Evolutionary conservation across 371 early-diverging fungal genomes (phyloP).

Genomic region (Dichotomocladium elegans): DNA sequence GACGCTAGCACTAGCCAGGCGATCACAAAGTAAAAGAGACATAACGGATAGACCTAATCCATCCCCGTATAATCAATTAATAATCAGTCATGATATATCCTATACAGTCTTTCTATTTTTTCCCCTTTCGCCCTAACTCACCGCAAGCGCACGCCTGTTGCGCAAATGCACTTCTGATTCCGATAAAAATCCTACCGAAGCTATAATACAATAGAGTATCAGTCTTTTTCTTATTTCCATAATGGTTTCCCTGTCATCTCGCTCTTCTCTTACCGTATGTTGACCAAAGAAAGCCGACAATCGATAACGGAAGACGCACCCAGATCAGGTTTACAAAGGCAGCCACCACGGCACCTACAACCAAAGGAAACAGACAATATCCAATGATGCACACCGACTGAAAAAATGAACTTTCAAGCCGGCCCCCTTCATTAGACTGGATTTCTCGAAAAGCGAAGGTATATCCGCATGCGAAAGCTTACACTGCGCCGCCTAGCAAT

Average conservation of each 20-base stretch:
- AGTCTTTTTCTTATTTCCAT: no score
- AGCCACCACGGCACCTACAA: slow-evolving; percentile 68
- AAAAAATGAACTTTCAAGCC: slow-evolving; percentile 69
- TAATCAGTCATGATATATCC: background rate
- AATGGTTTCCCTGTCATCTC: background rate
- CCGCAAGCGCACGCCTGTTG: slow-evolving; percentile 79
- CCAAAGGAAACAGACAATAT: slow-evolving; percentile 93
- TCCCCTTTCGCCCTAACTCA: slow-evolving; percentile 18
- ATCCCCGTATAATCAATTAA: background rate
- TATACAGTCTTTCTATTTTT: no score
- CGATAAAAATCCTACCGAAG: slow-evolving; percentile 66
- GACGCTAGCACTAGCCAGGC: slow-evolving; percentile 86
- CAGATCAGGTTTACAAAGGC: slow-evolving; percentile 63
- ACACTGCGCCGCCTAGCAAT: slow-evolving; percentile 91
- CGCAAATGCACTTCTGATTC: slow-evolving; percentile 68
- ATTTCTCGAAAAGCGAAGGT: no score
- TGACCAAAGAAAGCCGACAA: slow-evolving; percentile 79
- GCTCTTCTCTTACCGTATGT: slow-evolving; percentile 60
- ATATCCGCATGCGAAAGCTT: no score
- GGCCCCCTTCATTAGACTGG: background rate
- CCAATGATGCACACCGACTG: slow-evolving; percentile 94
- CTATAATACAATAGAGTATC: background rate
- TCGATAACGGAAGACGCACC: slow-evolving; percentile 67
- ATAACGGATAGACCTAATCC: slow-evolving; percentile 73
- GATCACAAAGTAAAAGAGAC: slow-evolving; percentile 88